Conservation (phyloP, 202 grass and related monocot species). For the Carex arenaria region DNA sequence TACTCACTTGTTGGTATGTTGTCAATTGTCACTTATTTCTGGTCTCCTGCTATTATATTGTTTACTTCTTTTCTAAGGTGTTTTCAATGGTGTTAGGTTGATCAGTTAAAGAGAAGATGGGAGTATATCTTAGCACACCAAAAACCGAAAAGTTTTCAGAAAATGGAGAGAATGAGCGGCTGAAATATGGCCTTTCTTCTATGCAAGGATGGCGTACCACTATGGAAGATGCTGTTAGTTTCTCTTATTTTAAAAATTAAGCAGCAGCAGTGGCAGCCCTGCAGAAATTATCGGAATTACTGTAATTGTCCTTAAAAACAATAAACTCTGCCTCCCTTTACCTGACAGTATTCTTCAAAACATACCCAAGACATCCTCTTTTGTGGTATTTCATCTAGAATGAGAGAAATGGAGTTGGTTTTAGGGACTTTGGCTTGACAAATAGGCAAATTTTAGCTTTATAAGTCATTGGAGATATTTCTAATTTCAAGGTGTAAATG, state of each 20-base stretch:
- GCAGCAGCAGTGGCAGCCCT: not conserved
- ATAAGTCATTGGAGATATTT: not conserved
- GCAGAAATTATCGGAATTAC: not conserved
- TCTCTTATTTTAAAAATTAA: conserved; percentile 12
- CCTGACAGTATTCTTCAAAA: conserved; percentile 9
- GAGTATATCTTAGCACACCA: conserved; percentile 86
- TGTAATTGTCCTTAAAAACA: not conserved
- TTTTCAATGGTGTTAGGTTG: conserved; percentile 19
- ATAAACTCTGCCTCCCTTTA: not conserved
- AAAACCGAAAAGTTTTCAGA: conserved; percentile 89
- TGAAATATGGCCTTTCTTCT: conserved; percentile 80
- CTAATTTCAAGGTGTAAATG: not conserved
- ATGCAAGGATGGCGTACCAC: conserved; percentile 96
- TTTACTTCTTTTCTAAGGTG: conserved; percentile 14
- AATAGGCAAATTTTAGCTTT: not conserved
- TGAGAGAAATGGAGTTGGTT: conserved; percentile 5
- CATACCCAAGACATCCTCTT: not conserved
- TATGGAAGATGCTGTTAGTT: conserved; percentile 95
- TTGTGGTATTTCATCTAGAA: not conserved
- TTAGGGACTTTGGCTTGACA: not conserved
- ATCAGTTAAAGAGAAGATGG: conserved; percentile 51
- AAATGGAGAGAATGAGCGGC: conserved; percentile 55
- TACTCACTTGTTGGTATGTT: conserved; percentile 12
- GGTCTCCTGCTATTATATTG: not conserved
- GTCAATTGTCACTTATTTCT: not conserved